Conservation (phyloP, 352 stramenopile genomes). For the Globisporangium perplexum region DNA sequence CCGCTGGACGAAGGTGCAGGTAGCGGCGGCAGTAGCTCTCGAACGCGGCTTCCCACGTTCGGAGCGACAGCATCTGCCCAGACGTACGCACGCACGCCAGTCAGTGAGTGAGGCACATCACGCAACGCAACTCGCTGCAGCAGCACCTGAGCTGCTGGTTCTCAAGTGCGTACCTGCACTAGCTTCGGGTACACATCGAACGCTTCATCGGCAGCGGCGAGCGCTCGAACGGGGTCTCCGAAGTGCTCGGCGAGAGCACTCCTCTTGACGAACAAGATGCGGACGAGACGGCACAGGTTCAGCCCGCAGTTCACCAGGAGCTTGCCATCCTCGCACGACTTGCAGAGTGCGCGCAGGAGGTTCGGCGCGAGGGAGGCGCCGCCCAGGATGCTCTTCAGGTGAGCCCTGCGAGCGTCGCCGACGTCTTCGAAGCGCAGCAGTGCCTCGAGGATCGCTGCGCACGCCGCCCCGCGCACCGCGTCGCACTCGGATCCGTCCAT, state of each 20-base stretch:
- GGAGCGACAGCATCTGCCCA: slow-evolving; percentile 36
- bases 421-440: slow-evolving; percentile 20
- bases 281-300: slow-evolving; percentile 25
- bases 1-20: slow-evolving; percentile 18
- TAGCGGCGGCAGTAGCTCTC: slow-evolving; percentile 20
- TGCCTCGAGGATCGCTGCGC: slow-evolving; percentile 20
- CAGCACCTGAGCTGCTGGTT: background rate
- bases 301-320: slow-evolving; percentile 18
- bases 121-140: background rate
- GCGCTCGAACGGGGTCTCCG: slow-evolving; percentile 21
- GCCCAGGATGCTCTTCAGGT: slow-evolving; percentile 16
- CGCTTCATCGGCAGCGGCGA: slow-evolving; percentile 21
- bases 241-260: slow-evolving; percentile 19
- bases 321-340: slow-evolving; percentile 21
- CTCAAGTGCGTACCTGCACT: slow-evolving; percentile 37
- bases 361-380: slow-evolving; percentile 16
- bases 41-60: slow-evolving; percentile 27
- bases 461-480: slow-evolving; percentile 41
- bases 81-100: background rate
- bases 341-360: slow-evolving; percentile 17
- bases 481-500: slow-evolving; percentile 47
- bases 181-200: slow-evolving; percentile 29
- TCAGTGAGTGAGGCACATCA: background rate
- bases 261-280: slow-evolving; percentile 21
- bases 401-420: slow-evolving; percentile 10